Percentiles rank a stretch among this genome's conserved stretches.
Conservation (phyloP, 2,329 filamentous ascomycete species). For the Penicillium sclerotigenum region DNA sequence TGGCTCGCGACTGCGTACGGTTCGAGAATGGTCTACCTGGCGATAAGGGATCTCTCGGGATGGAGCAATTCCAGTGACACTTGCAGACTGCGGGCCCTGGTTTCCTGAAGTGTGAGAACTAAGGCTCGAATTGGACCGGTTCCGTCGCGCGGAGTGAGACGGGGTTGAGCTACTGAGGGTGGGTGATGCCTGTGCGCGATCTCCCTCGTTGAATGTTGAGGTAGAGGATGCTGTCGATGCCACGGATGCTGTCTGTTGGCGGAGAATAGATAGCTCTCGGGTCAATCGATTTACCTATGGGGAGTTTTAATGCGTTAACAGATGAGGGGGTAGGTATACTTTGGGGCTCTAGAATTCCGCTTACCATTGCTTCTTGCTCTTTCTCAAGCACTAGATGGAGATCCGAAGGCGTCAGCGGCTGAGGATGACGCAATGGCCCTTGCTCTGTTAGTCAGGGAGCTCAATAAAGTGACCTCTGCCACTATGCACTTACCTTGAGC, state of each 20-base stretch:
- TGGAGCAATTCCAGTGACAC: conserved; percentile 44
- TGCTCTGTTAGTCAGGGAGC: conserved; percentile 26
- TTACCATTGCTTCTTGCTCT: conserved; percentile 88
- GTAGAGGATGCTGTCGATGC: conserved; percentile 59
- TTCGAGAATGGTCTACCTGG: conserved; percentile 25
- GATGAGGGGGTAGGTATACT: background rate
- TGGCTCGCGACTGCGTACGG: conserved; percentile 41
- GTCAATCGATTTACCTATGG: conserved; percentile 84
- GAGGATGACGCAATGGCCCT: conserved; percentile 78
- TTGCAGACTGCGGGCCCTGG: conserved; percentile 35
- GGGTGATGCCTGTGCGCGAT: conserved; percentile 43
- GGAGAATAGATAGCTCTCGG: conserved; percentile 80
- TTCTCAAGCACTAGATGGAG: conserved; percentile 87
- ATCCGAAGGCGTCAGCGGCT: conserved; percentile 83
- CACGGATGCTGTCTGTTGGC: conserved; percentile 63
- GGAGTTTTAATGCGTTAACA: background rate
- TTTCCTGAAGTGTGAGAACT: conserved; percentile 44
- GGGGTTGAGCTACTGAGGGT: conserved; percentile 49
- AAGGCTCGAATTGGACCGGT: conserved; percentile 56
- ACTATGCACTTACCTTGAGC: conserved; percentile 39
- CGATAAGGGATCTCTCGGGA: conserved; percentile 40
- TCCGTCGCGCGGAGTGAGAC: conserved; percentile 54
- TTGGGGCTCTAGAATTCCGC: conserved; percentile 29
- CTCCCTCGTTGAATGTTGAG: conserved; percentile 51
- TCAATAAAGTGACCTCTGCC: background rate